Base-by-base conservation (phyloP, 164 flowering plant genomes). In the Tetracentron sinense region DNA sequence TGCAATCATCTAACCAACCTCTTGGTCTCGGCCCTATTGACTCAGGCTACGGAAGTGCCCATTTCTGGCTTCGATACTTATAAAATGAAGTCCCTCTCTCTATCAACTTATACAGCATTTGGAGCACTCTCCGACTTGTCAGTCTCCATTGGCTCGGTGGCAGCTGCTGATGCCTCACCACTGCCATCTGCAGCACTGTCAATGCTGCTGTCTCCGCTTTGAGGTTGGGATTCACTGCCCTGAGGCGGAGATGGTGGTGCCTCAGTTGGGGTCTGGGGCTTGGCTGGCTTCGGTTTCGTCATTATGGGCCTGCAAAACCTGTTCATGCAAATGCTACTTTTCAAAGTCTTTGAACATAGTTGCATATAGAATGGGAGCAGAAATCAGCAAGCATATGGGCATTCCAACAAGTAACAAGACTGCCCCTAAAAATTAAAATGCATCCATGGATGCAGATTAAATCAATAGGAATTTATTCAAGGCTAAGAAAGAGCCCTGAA, bases 241-340 rank as follows among this genome's bases (percentile, higher is more conserved):
- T 83, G 83, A 0, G 89, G 82, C 56, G 71, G 72, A 51, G 85
- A 57, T 19, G 86, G 74, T 54, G 83, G 72, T 50, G 81, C 58
- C 42, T 70, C 88, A 60, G 66, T 29, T 0, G 85, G 68, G 46
- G 79, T 69, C 44, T 79, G 87, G 28, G 88, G 82, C 60, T 89
- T 93, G 60, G 78, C 67, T 47, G 94, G 90, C 70, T 79, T 88
- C 19, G 92, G 89, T 57, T 90, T 90, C 0, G 81, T 88, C 92
- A 90, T 88, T 54, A 85, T 77, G 1, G 97, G 95, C 77, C 88
- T 78, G 72, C 95, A 85, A 42, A 84, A 71, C 92, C 95, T 90
- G 84, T 62, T 25, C 25, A 50, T 7, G 7, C 29, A 69, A 42
- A 26, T 14, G 11, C 23, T 54, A 19, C 8, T 28, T 5, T 29